These are phyloP conservation scores for Cadophora gregata DNA, from an alignment of 2,329 filamentous ascomycete species.

Conservation along the genomic window DNA sequence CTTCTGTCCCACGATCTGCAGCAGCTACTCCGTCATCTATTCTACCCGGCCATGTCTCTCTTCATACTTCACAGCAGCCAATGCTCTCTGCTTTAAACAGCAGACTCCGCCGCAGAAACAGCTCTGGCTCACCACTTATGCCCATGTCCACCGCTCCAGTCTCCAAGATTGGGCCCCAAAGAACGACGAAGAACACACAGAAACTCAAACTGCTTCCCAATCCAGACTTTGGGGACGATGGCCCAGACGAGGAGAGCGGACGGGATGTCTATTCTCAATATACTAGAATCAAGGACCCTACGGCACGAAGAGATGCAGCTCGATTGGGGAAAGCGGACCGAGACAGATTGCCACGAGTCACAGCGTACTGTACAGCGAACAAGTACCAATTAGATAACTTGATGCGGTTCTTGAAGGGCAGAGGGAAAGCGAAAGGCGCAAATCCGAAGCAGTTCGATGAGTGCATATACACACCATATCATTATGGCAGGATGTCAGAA, in stretches of 20 bases:
- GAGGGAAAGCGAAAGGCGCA: conserved; percentile 76
- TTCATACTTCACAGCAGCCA: conserved; percentile 52
- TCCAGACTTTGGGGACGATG: conserved; percentile 80
- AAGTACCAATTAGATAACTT: conserved; percentile 89
- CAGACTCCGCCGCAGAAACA: conserved; percentile 86
- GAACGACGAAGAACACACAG: conserved; percentile 93
- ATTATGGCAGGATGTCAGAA: conserved; percentile 62
- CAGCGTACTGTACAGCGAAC: conserved; percentile 94
- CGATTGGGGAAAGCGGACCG: conserved; percentile 92
- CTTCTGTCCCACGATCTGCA: conserved; percentile 50
- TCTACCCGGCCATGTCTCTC: conserved; percentile 41
- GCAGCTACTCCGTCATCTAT: conserved; percentile 41
- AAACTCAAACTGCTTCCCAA: conserved; percentile 97
- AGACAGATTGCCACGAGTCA: conserved; percentile 85
- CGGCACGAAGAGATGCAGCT: conserved; percentile 88
- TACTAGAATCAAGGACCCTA: conserved; percentile 96
- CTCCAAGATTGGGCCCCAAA: conserved; percentile 87
- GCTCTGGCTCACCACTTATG: conserved; percentile 63
- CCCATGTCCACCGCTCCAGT: conserved; percentile 45
- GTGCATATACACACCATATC: conserved; percentile 95
- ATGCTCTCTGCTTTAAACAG: conserved; percentile 83
- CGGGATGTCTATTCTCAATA: conserved; percentile 98
- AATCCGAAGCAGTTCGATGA: conserved; percentile 95
- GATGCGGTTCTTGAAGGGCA: conserved; percentile 89
- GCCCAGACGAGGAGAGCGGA: conserved; percentile 84